phyloP scores from a whole-genome alignment of 2,329 filamentous ascomycete species.

The Aspergillaceae sp. region DNA sequence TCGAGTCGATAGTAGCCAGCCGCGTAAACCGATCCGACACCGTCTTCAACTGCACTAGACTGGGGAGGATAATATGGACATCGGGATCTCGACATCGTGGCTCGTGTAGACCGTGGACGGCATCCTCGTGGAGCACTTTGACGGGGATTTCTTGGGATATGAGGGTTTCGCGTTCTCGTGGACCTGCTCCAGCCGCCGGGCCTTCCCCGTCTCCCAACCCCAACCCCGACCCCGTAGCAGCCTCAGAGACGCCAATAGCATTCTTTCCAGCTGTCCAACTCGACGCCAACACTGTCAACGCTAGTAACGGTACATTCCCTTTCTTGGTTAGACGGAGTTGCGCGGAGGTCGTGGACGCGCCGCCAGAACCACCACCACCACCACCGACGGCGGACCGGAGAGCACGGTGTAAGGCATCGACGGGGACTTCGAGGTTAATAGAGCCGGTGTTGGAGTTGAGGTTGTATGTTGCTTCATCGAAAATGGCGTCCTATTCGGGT shows the following conservation, averaged over 20 bases:
- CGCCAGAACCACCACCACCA: too few species aligned
- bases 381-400: constrained; percentile 71
- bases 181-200: constrained; percentile 41
- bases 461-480: constrained; percentile 64
- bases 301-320: constrained; percentile 75
- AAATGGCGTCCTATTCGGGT: constrained; percentile 52
- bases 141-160: constrained; percentile 97
- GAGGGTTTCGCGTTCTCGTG: constrained; percentile 74
- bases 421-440: constrained; percentile 91
- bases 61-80: constrained; percentile 84
- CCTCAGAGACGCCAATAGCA: constrained; percentile 47
- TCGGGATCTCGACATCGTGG: constrained; percentile 84
- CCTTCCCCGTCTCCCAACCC: constrained; percentile 57
- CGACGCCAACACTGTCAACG: constrained; percentile 73
- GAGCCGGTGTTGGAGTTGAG: constrained; percentile 87
- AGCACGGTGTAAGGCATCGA: constrained; percentile 81
- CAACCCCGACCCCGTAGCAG: constrained; percentile 35
- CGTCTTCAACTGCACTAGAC: constrained; percentile 78
- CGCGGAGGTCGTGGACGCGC: constrained; percentile 56
- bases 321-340: constrained; percentile 89
- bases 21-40: constrained; percentile 95
- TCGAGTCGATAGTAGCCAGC: constrained; percentile 41
- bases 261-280: constrained; percentile 39
- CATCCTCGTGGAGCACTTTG: constrained; percentile 71
- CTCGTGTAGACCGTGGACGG: constrained; percentile 89